These are phyloP conservation scores for Alternaria rosae DNA, from an alignment of 2,329 filamentous ascomycete genomes.

Conservation along the genomic window DNA sequence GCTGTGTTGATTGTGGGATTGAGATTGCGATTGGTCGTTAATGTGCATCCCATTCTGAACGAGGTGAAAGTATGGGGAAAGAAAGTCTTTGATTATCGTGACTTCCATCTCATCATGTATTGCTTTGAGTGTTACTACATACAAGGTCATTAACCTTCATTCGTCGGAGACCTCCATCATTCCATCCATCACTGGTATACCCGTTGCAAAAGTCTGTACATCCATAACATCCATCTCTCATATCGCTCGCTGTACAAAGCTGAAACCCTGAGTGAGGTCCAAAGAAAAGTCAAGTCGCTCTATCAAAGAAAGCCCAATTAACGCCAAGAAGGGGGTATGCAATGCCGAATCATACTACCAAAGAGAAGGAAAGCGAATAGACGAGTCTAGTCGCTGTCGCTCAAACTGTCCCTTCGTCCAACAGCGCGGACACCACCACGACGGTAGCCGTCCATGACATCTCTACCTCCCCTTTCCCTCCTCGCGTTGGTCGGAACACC, in stretches of 20 bases:
- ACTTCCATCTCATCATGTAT: not conserved
- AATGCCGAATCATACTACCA: not conserved
- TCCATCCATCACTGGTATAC: not conserved
- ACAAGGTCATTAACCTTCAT: not conserved
- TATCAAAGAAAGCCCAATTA: not conserved
- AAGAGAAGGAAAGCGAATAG: not conserved
- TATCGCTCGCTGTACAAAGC: not conserved
- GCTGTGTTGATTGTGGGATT: fast-evolving
- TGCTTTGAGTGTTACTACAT: not conserved
- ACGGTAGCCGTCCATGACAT: constrained; percentile 54
- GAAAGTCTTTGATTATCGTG: not conserved
- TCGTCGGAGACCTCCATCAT: not conserved
- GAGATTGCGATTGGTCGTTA: not conserved
- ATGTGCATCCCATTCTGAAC: not conserved
- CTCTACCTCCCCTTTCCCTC: constrained; percentile 38
- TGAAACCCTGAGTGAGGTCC: not conserved
- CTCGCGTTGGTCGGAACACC: constrained; percentile 42
- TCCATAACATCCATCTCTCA: not conserved
- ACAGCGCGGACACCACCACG: constrained; percentile 50
- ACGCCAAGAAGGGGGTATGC: not conserved
- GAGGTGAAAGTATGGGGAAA: not conserved
- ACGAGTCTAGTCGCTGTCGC: constrained; percentile 56
- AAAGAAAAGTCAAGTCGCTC: constrained; percentile 1
- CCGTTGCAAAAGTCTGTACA: not conserved
- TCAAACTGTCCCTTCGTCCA: constrained; percentile 60